phyloP scores from a whole-genome alignment of 768 basidiomycete species.

The Lactarius hengduanensis region DNA sequence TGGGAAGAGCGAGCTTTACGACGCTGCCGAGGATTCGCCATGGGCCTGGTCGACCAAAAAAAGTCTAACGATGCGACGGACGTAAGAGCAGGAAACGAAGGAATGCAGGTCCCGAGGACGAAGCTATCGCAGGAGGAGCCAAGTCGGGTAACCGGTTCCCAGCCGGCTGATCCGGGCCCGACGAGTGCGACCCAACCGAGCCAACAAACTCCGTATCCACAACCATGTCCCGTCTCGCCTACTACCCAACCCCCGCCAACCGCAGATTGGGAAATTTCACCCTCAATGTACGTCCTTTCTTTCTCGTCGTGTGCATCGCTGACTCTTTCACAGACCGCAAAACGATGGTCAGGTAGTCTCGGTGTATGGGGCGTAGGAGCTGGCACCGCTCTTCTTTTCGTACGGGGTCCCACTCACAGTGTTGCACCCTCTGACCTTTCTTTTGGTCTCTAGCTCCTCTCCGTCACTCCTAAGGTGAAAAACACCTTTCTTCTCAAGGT shows the following conservation, averaged over 20 bases:
- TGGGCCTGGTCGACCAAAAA: conserved; percentile 35
- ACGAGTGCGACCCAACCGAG: too few species aligned
- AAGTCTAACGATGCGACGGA: conserved; percentile 18
- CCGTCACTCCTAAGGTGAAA: conserved; percentile 82
- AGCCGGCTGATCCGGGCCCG: background rate
- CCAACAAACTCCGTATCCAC: conserved; percentile 3
- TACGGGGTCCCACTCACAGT: conserved; percentile 37
- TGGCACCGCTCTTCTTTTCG: conserved; percentile 67
- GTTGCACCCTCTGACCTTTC: conserved; percentile 1
- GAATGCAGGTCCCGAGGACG: conserved; percentile 22
- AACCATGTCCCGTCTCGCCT: conserved; percentile 39
- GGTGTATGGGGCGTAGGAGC: conserved; percentile 71
- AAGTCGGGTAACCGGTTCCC: background rate
- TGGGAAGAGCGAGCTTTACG: conserved; percentile 82
- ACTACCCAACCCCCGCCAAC: conserved; percentile 34
- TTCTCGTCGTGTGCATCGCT: conserved; percentile 1
- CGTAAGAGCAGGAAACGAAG: conserved; percentile 11
- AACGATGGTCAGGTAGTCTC: conserved; percentile 58
- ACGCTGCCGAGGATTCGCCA: conserved; percentile 95
- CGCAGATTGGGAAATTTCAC: conserved; percentile 27
- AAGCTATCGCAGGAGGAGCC: background rate
- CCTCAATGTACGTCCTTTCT: conserved; percentile 28
- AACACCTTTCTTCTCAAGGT: conserved; percentile 69
- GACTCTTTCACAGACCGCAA: conserved; percentile 30
- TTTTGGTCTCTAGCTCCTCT: conserved; percentile 55